phyloP scores from a whole-genome alignment of 192 early-diverging fungal species.

The Hyaloraphidium curvatum region DNA sequence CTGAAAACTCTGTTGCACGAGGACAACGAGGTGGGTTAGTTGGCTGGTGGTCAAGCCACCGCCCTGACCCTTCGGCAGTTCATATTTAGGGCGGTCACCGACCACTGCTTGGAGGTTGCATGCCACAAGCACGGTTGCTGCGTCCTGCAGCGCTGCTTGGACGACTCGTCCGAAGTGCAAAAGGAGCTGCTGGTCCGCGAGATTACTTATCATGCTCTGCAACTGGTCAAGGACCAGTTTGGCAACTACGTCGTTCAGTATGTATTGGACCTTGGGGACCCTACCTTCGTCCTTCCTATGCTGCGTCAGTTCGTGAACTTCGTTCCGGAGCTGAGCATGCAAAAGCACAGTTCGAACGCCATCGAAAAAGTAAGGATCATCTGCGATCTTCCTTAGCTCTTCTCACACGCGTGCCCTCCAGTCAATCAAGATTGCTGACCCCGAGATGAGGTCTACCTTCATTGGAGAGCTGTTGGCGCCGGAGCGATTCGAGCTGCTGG shows the following conservation, averaged over 20 bases:
- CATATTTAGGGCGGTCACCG: conserved; percentile 62
- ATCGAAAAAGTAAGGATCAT: conserved; percentile 55
- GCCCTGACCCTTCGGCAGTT: conserved; percentile 18
- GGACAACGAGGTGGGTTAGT: conserved; percentile 41
- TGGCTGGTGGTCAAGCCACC: not conserved
- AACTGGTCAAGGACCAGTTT: conserved; percentile 72
- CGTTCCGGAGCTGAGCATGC: conserved; percentile 56
- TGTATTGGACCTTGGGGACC: conserved; percentile 56
- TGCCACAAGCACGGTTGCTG: conserved; percentile 83
- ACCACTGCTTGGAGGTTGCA: conserved; percentile 61
- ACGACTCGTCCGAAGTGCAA: conserved; percentile 50
- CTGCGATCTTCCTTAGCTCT: not conserved
- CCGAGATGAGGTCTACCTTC: conserved; percentile 40
- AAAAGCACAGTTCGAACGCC: conserved; percentile 84
- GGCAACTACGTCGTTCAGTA: conserved; percentile 91
- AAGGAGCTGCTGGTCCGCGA: conserved; percentile 56
- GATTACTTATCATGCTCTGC: conserved; percentile 48
- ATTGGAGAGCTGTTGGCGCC: conserved; percentile 59
- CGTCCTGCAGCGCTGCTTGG: conserved; percentile 77
- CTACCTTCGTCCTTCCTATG: conserved; percentile 43
- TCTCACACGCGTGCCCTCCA: too few species aligned
- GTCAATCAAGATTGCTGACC: conserved; percentile 65
- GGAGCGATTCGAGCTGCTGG: conserved; percentile 50
- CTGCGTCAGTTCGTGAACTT: conserved; percentile 54
- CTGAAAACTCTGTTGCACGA: conserved; percentile 46